phyloP scores from a whole-genome alignment of 1,139 yeast genomes.

The Kodamaea arcana region DNA sequence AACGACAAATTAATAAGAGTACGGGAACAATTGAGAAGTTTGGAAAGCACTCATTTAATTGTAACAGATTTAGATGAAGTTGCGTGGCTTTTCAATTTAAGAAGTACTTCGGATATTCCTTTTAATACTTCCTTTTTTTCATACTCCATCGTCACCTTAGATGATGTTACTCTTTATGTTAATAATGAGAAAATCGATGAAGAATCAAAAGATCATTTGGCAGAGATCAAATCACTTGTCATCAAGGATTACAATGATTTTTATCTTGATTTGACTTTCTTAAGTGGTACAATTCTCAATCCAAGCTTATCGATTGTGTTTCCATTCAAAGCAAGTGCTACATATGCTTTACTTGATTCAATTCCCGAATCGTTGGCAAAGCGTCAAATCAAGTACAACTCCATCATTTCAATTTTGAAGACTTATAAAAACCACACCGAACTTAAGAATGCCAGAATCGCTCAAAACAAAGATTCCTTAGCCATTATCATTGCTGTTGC shows the following conservation, averaged over 20 bases:
- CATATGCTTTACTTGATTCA: slow-evolving; percentile 30
- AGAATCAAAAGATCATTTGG: slow-evolving; percentile 20
- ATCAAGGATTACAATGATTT: slow-evolving; percentile 30
- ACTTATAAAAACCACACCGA: slow-evolving; percentile 37
- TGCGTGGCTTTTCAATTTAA: slow-evolving; percentile 52
- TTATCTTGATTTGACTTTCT: slow-evolving; percentile 25
- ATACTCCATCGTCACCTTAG: slow-evolving; percentile 35
- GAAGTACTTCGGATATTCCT: slow-evolving; percentile 43
- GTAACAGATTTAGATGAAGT: slow-evolving; percentile 48
- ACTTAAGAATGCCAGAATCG: slow-evolving; percentile 34
- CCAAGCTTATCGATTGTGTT: slow-evolving; percentile 23
- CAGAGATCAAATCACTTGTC: slow-evolving; percentile 23
- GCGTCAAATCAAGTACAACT: slow-evolving; percentile 22
- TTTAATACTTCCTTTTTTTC: slow-evolving; percentile 51
- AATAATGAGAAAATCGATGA: slow-evolving; percentile 29
- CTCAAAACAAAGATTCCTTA: slow-evolving; percentile 44
- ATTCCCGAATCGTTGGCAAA: slow-evolving; percentile 30
- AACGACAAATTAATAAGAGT: slow-evolving; percentile 29
- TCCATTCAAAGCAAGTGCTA: slow-evolving; percentile 29
- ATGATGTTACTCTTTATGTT: slow-evolving; percentile 33
- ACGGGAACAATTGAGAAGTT: slow-evolving; percentile 20
- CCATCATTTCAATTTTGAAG: slow-evolving; percentile 35
- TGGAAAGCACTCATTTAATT: slow-evolving; percentile 27
- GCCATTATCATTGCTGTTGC: slow-evolving; percentile 38
- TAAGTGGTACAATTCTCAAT: slow-evolving; percentile 18